Base-by-base conservation (phyloP, 1,139 yeast species). In the Hansenula anomala region DNA sequence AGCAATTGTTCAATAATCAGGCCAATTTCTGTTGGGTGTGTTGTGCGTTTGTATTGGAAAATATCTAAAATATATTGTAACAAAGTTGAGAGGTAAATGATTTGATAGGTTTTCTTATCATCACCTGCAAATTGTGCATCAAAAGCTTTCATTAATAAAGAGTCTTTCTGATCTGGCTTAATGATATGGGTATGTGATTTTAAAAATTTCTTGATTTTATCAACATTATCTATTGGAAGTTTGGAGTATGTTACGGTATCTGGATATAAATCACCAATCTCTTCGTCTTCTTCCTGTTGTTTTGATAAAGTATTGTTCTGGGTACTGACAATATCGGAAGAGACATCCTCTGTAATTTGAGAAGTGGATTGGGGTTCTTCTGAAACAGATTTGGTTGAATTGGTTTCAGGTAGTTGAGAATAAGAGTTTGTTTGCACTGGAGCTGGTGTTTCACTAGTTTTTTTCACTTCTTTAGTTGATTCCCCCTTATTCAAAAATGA, bases 81-180 rank as follows among this genome's bases (percentile, higher is more conserved):
- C 31, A 92, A 64, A 49, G 88, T 74, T 1, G 96, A 82, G 56
- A 88, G 95, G 56, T 80, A 85, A 33, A 92, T 80, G 24, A 82
- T 74, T 44, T 76, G 83, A 47, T 71, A 73, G 1, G 90, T 78
- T 13, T 61, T 58, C 6, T 48, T 44, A 0, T 74, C 57, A 38
- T 87, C 71, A 15, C 79, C 82, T 10, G 72, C 77, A 44, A 90
- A 70, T 58, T 89, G 89, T 39, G 72, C 68, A 53, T 92, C 96
- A 59, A 92, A 94, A 0, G 97, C 95, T 20, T 83, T 80, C 96
- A 92, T 90, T 57, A 90, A 69, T 43, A 94, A 74, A 0, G 96
- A 90, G 61, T 94, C 98, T 58, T 90, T 89, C 58, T 92, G 97
- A 44, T 78, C 80, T 49, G 85, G 90, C 4, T 78, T 77, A 40